Percentiles rank a stretch among this genome's conserved stretches.
Evolutionary conservation across 768 basidiomycete genomes (phyloP).

Genomic region (Termitomyces sp.): DNA sequence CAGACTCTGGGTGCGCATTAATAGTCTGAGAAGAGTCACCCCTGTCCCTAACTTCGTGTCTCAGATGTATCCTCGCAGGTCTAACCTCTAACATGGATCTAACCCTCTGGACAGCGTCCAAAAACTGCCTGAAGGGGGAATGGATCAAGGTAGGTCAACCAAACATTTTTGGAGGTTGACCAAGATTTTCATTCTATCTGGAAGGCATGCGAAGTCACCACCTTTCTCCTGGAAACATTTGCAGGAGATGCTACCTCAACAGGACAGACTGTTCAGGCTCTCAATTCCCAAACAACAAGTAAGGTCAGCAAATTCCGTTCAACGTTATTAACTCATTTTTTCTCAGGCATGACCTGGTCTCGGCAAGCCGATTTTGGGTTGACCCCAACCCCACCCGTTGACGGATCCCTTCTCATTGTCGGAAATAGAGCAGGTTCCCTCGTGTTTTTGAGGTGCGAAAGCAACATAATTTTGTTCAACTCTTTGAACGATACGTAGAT

Average conservation of each 20-base stretch:
- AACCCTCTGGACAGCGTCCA: constrained; percentile 60
- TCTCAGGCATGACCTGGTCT: constrained; percentile 69
- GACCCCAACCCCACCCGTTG: constrained; percentile 42
- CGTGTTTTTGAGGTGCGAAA: constrained; percentile 50
- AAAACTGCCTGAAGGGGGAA: constrained; percentile 70
- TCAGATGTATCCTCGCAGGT: constrained; percentile 64
- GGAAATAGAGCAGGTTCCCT: constrained; percentile 68
- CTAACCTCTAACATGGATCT: constrained; percentile 77
- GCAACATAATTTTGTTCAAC: not conserved
- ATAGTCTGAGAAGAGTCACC: not conserved
- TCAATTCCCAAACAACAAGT: constrained; percentile 55
- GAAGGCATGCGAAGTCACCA: constrained; percentile 57
- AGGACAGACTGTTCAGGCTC: constrained; percentile 25
- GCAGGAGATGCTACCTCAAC: constrained; percentile 20
- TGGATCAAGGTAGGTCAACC: constrained; percentile 53
- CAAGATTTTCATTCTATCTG: not conserved
- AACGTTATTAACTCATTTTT: not conserved
- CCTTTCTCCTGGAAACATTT: constrained; percentile 38
- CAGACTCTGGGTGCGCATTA: constrained; percentile 51
- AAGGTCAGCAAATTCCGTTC: not conserved
- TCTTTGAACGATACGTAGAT: constrained; percentile 19
- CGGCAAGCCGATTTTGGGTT: constrained; percentile 54
- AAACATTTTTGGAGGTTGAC: not conserved
- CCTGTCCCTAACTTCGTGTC: not conserved
- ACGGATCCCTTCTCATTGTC: constrained; percentile 65